Conservation (phyloP, 2,329 filamentous ascomycete species). For the Hysterium pulicare region DNA sequence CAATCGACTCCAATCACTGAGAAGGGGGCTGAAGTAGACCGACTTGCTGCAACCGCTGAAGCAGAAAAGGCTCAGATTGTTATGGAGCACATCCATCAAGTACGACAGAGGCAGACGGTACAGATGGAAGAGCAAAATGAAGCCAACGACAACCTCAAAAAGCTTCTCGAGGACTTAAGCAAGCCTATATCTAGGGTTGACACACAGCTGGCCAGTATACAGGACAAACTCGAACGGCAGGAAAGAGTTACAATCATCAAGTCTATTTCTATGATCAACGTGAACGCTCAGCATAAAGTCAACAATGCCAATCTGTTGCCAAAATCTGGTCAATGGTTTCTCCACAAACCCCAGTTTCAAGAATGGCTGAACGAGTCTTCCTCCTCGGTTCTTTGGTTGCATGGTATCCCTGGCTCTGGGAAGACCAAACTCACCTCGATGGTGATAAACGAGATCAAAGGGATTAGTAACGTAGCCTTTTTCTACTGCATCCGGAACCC, state of each 20-base stretch:
- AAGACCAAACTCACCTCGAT: constrained; percentile 26
- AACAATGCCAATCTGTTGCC: constrained; percentile 11
- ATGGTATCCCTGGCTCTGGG: constrained; percentile 26
- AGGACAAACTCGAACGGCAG: constrained; percentile 1
- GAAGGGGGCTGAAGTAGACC: neutral
- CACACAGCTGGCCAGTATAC: neutral
- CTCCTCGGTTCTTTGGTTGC: constrained; percentile 27
- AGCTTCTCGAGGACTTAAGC: neutral
- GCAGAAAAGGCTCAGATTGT: neutral
- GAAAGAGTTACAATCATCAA: neutral
- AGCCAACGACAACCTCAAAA: neutral
- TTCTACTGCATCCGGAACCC: constrained; percentile 1
- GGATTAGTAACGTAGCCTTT: neutral
- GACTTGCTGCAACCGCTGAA: neutral
- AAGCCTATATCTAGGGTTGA: neutral
- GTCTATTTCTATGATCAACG: neutral
- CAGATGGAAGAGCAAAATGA: neutral
- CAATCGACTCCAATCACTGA: neutral
- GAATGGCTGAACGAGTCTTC: constrained; percentile 17
- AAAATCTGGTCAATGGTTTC: constrained; percentile 9
- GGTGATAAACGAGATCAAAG: neutral
- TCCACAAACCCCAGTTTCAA: constrained; percentile 13
- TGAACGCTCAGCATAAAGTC: neutral
- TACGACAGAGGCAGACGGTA: neutral
- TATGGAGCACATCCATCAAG: neutral